Percentiles rank a stretch among this genome's conserved stretches.
Evolutionary conservation across 1,139 yeast genomes (phyloP).

Genomic region (Trichomonascaceae sp.): DNA sequence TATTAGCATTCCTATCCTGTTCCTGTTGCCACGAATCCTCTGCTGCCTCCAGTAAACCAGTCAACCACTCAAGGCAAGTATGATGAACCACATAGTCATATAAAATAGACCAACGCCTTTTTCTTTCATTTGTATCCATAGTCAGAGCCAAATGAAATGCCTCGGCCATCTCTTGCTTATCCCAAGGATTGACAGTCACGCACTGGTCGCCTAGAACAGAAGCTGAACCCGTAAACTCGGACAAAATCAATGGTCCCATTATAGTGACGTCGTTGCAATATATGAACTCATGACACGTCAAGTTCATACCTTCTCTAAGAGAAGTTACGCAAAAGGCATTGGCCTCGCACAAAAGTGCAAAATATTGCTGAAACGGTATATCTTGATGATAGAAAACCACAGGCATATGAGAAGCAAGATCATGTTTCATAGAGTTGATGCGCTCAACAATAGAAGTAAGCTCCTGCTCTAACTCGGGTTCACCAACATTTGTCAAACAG

Average conservation of each 20-base stretch:
- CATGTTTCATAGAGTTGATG: slow-evolving; percentile 73
- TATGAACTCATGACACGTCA: slow-evolving; percentile 91
- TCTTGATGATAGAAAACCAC: slow-evolving; percentile 85
- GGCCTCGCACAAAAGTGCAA: slow-evolving; percentile 82
- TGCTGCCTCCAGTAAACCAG: slow-evolving; percentile 50
- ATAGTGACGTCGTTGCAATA: slow-evolving; percentile 59
- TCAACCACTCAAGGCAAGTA: slow-evolving; percentile 75
- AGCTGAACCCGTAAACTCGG: slow-evolving; percentile 95
- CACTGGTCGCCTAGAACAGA: slow-evolving; percentile 62
- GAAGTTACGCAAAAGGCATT: slow-evolving; percentile 83
- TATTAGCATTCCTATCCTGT: slow-evolving; percentile 34
- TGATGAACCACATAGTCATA: slow-evolving; percentile 53
- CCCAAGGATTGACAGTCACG: slow-evolving; percentile 87
- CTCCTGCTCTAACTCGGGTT: slow-evolving; percentile 57
- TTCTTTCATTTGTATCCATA: slow-evolving; percentile 55
- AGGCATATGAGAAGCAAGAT: slow-evolving; percentile 66
- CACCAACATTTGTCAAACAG: slow-evolving; percentile 52
- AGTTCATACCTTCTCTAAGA: slow-evolving; percentile 92
- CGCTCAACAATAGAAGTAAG: slow-evolving; percentile 74
- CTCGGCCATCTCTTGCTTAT: slow-evolving; percentile 56
- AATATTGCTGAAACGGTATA: slow-evolving; percentile 79
- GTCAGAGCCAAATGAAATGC: slow-evolving; percentile 57
- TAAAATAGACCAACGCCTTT: slow-evolving; percentile 56
- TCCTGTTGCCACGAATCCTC: slow-evolving; percentile 60
- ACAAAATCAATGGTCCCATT: slow-evolving; percentile 75